A percentile compares a stretch with the other conserved stretches of the same genome.
Evolutionary conservation across 306 rosid genomes (phyloP).

Genomic region (Spatholobus suberectus): DNA sequence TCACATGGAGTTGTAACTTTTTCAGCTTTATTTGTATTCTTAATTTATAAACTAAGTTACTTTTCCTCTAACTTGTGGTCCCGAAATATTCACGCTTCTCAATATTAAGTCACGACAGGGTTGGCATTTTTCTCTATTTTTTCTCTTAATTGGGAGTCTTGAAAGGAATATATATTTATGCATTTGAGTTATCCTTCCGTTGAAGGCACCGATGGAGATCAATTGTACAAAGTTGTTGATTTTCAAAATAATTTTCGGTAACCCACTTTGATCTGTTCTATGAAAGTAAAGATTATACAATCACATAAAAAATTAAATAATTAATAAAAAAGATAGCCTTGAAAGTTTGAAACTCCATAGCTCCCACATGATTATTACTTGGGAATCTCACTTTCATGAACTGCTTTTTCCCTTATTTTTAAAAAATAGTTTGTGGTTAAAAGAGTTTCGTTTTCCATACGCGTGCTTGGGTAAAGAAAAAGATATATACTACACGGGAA

Average conservation of each 20-base stretch:
- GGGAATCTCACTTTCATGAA: slow-evolving; percentile 57
- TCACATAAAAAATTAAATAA: slow-evolving; percentile 9
- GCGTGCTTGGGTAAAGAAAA: slow-evolving; percentile 45
- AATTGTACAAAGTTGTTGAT: slow-evolving; percentile 28
- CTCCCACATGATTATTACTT: slow-evolving; percentile 60
- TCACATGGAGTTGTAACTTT: slow-evolving; percentile 53
- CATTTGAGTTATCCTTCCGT: slow-evolving; percentile 17
- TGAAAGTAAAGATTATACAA: slow-evolving; percentile 39
- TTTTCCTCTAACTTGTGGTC: slow-evolving; percentile 49
- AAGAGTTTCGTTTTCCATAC: slow-evolving; percentile 44
- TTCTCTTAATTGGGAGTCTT: slow-evolving; percentile 7
- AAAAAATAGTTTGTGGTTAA: slow-evolving; percentile 23
- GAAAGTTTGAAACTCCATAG: slow-evolving; percentile 49
- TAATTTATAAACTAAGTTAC: slow-evolving; percentile 14
- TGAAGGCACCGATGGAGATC: slow-evolving; percentile 16
- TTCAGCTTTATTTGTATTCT: slow-evolving; percentile 62
- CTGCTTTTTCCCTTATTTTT: slow-evolving; percentile 37
- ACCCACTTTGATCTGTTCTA: slow-evolving; percentile 50
- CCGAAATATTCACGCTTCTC: slow-evolving; percentile 41
- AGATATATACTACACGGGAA: background rate
- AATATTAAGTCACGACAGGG: slow-evolving; percentile 29
- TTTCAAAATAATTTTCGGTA: slow-evolving; percentile 41
- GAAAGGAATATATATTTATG: slow-evolving; percentile 7
- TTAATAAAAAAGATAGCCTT: slow-evolving; percentile 15
- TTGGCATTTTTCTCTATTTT: background rate